Base-by-base conservation (phyloP, 192 early-diverging fungal species). In the Rhizophagus clarus region DNA sequence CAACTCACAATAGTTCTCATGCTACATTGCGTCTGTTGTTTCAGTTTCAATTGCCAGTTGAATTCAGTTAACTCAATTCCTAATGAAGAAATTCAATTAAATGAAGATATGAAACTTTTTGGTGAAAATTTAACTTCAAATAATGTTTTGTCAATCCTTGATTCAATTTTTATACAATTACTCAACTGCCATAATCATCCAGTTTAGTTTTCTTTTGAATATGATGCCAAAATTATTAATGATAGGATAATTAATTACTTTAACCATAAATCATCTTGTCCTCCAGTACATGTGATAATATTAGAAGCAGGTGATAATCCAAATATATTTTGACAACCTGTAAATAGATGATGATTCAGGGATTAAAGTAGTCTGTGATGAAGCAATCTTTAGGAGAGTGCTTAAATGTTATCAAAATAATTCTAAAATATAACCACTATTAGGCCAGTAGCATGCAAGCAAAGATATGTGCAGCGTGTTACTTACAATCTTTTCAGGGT, bases 301-400 rank as follows among this genome's bases (percentile, higher is more conserved):
- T 14, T 72, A 20, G 34, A 72, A 72, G 28, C 71, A 47, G 71
- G 40, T 4, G 29, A 72, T 5, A 49, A 40, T 49, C n/a, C 42
- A 72, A 72, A 72, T 47, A 32, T 75, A 75, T 61, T 75, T 32
- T 75, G 49, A 61, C 17, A 1, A 75, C 15, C 10, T 75, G 4
- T 24, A 24, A 32, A 75, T 61, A 61, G 2, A 14, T 26, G 61
- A 61, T 26, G 15, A n/a, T 61, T 20, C 8, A 4, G 15, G 24
- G 0, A 24, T 75, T 22, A 31, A 60, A 24, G 51, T 75, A 56
- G 73, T 34, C 1, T 75, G 49, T 61, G 49, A 75, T 61, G 11
- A 75, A 22, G 73, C 73, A 6, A 56, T 75, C 14, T 75, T 75
- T 61, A 1, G 56, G 7, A 17, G 73, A 56, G 5, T 75, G 0